Evolutionary conservation across 768 basidiomycete genomes (phyloP).

Genomic region (Sarcodon aspratus): DNA sequence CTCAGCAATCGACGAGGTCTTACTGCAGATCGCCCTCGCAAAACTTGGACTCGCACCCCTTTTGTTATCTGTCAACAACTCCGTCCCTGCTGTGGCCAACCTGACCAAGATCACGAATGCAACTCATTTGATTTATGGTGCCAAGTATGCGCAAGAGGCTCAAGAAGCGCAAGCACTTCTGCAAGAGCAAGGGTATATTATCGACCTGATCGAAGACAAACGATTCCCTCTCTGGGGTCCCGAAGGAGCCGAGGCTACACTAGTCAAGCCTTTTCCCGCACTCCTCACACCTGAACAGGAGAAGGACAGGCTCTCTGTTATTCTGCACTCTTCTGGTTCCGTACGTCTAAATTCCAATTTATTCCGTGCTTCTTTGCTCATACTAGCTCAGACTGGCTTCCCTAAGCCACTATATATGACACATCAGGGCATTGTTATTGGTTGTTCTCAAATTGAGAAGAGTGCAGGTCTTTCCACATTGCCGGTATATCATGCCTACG

Average conservation of each 20-base stretch:
- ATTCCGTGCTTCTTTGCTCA: too few relatives aligned
- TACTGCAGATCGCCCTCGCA: conserved; percentile 29
- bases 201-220: conserved; percentile 19
- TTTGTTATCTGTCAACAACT: conserved; percentile 33
- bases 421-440: conserved; percentile 14
- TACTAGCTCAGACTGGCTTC: conserved; percentile 27
- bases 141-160: conserved; percentile 23
- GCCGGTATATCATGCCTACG: too few relatives aligned
- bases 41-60: conserved; percentile 27
- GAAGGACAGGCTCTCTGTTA: conserved; percentile 19
- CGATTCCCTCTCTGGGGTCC: conserved; percentile 30
- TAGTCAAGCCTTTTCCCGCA: conserved; percentile 16
- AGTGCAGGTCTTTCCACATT: too few relatives aligned
- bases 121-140: conserved; percentile 27
- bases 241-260: conserved; percentile 18
- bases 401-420: conserved; percentile 31
- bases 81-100: conserved; percentile 31
- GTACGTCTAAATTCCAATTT: conserved; percentile 6
- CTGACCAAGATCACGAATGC: conserved; percentile 25
- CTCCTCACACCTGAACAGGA: conserved; percentile 23
- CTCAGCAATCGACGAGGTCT: conserved; percentile 27
- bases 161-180: conserved; percentile 20
- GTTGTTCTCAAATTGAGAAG: too few relatives aligned
- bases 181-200: conserved; percentile 10
- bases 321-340: conserved; percentile 34